phyloP scores from a whole-genome alignment of 1,284 basidiomycete species.

The Porogramme epimiltina region DNA sequence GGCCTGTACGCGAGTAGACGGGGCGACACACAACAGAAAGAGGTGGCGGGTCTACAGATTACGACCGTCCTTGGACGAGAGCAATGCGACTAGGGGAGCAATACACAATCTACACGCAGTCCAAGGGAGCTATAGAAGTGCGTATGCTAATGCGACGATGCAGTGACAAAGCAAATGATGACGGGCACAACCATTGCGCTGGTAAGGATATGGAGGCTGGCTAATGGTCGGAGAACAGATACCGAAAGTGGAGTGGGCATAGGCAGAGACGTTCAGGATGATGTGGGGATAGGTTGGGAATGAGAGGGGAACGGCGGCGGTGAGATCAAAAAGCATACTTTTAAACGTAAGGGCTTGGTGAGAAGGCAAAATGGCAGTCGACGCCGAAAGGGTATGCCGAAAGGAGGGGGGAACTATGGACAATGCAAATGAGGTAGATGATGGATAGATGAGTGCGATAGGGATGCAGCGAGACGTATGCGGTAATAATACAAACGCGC shows the following conservation, averaged over 20 bases:
- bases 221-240: neutral
- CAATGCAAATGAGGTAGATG: neutral
- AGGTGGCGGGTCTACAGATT: conserved; percentile 1
- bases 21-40: neutral
- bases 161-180: conserved; percentile 16
- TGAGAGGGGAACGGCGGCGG: neutral
- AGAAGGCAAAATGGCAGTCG: neutral
- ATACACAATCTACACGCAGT: conserved; percentile 19
- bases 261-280: neutral
- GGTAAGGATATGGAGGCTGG: neutral
- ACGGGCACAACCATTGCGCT: conserved; percentile 12
- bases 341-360: neutral
- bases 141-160: conserved; percentile 19
- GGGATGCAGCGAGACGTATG: conserved; percentile 14
- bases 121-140: conserved; percentile 19
- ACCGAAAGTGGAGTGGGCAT: no score
- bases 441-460: conserved; percentile 12
- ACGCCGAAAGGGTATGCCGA: conserved; percentile 5
- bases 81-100: conserved; percentile 18
- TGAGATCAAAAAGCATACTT: neutral
- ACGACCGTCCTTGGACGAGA: conserved; percentile 18
- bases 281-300: neutral
- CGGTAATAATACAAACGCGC: conserved; percentile 18
- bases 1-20: neutral
- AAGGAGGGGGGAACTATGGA: neutral